Evolutionary conservation across 2,329 filamentous ascomycete genomes (phyloP), one percentile per base, ranked within the genome.

Genomic region (Hymenoscyphus repandus): DNA sequence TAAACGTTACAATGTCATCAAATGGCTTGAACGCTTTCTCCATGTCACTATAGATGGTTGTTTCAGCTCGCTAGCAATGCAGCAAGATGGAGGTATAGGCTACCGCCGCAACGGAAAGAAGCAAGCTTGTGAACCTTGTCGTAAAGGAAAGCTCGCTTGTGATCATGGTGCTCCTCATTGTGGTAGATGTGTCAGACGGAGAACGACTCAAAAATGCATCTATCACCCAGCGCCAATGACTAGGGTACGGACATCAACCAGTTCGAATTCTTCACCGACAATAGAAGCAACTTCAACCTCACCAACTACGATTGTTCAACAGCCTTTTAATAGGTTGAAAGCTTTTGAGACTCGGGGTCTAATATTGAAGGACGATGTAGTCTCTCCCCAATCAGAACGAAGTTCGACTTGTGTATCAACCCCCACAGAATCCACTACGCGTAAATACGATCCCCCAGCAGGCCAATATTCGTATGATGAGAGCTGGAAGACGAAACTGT

Each of bases 41-140:
- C 22, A 27, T 27, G 22, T 27, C 7, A 27, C 22, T 4, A 27
- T 27, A 27, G 22, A 27, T 7, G 22, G 22, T 4, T 27, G 22
- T 27, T 7, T 7, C 22, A 4, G 4, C 22, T 27, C 22, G 7
- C 22, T 27, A 4, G 22, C 4, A 4, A 27, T 27, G 22, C 22
- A 27, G 22, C 22, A 27, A 27, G 46, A 49, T 46, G 33, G 18
- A 17, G 41, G 39, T 34, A 49, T 57, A 37, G 57, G 58, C 2
- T 61, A 59, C 27, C 60, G 63, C 40, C 55, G 62, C 11, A 66
- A 66, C 49, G 63, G 63, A 34, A 62, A 63, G 43, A 56, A 57
- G 41, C 60, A 63, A 52, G 58, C 62, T 9, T 66, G 63, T 49
- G 62, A 66, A 45, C 62, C 62, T 11, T 66, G 63, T 52, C 46